Evolutionary conservation across 192 early-diverging fungal genomes (phyloP).

Genomic region (Kappamyces sp.): DNA sequence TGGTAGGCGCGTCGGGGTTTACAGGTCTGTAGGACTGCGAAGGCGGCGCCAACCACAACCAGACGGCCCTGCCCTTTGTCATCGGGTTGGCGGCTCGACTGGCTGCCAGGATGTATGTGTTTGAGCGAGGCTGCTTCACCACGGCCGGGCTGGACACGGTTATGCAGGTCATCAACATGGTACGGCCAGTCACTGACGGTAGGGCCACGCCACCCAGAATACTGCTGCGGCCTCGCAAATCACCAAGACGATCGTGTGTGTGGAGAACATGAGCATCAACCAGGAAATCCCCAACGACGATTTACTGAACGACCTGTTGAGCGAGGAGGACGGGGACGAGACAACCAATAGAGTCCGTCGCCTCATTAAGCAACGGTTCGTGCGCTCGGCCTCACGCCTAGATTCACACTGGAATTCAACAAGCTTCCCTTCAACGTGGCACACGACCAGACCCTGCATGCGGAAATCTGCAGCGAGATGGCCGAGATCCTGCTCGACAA

Average conservation of each 20-base stretch:
- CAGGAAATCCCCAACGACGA: slow-evolving; percentile 33
- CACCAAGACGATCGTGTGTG: slow-evolving; percentile 37
- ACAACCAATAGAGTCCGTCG: slow-evolving; percentile 43
- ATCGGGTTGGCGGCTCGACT: slow-evolving; percentile 51
- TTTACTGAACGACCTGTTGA: slow-evolving; percentile 42
- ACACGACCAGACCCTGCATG: slow-evolving; percentile 18
- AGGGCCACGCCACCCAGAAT: slow-evolving; percentile 32
- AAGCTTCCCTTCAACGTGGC: slow-evolving; percentile 40
- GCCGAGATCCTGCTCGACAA: slow-evolving; percentile 32
- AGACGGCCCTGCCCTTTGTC: slow-evolving; percentile 49
- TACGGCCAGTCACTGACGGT: slow-evolving; percentile 3
- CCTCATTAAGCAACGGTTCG: slow-evolving; percentile 26
- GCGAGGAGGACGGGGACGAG: slow-evolving; percentile 45
- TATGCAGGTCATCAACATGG: slow-evolving; percentile 56
- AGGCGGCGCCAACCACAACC: slow-evolving; percentile 50
- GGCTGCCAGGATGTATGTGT: slow-evolving; percentile 42
- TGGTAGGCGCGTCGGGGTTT: too few species aligned
- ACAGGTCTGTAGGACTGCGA: slow-evolving; percentile 44
- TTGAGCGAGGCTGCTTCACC: slow-evolving; percentile 51
- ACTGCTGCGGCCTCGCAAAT: slow-evolving; percentile 13
- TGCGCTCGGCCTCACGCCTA: too few species aligned
- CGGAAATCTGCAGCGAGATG: slow-evolving; percentile 30
- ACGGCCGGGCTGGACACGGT: slow-evolving; percentile 50
- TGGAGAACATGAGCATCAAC: slow-evolving; percentile 58
- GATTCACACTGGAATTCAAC: slow-evolving; percentile 37